phyloP scores from a whole-genome alignment of 768 basidiomycete species.

The Leccinum variicolor region DNA sequence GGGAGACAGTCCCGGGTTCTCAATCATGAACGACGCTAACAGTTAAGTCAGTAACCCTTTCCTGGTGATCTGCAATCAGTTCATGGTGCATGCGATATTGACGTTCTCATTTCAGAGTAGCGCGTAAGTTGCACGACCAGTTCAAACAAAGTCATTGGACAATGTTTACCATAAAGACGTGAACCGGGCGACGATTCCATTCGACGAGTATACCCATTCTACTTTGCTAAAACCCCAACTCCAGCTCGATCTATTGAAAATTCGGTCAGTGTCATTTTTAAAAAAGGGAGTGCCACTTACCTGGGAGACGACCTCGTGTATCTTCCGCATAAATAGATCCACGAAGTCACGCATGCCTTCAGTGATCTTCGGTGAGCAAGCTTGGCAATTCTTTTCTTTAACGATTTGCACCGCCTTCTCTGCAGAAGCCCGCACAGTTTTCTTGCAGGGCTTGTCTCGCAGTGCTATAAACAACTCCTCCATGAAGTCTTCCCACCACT shows the following conservation, averaged over 20 bases:
- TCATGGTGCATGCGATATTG: not conserved
- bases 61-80: no score
- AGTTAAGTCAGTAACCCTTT: no score
- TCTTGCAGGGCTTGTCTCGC: slow-evolving; percentile 17
- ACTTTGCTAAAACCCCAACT: not conserved
- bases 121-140: not conserved
- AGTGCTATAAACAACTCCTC: slow-evolving; percentile 7
- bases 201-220: not conserved
- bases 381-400: not conserved
- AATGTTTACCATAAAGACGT: not conserved
- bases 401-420: slow-evolving; percentile 2
- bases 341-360: not conserved
- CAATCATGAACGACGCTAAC: no score
- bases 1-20: no score
- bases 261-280: not conserved
- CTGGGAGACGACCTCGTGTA: not conserved
- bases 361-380: not conserved
- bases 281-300: not conserved
- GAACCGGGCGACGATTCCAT: not conserved
- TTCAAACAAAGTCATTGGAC: not conserved
- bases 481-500: slow-evolving; percentile 26
- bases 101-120: not conserved
- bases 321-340: not conserved
- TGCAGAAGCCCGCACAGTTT: not conserved
- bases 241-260: not conserved